These are phyloP conservation scores for Zangia roseola DNA, from an alignment of 768 basidiomycete species.

Conservation along the genomic window DNA sequence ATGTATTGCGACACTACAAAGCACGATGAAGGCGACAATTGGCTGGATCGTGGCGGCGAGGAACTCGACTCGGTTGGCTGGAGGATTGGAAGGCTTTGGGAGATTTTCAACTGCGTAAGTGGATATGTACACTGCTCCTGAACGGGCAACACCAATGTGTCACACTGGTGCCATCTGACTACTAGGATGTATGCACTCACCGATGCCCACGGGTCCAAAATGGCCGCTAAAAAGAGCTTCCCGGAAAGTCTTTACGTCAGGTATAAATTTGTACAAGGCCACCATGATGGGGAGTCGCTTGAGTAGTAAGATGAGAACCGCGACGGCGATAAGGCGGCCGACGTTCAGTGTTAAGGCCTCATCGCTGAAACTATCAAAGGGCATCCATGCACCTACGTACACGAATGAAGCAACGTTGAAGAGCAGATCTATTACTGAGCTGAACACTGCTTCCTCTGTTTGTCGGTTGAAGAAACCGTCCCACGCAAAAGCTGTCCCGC, in stretches of 20 bases:
- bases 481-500: slow-evolving; percentile 96
- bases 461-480: slow-evolving; percentile 92
- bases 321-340: slow-evolving; percentile 83
- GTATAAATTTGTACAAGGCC: slow-evolving; percentile 86
- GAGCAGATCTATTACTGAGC: slow-evolving; percentile 91
- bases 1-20: slow-evolving; percentile 84
- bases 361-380: slow-evolving; percentile 78
- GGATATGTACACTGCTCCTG: slow-evolving; percentile 90
- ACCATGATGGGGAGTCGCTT: slow-evolving; percentile 84
- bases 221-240: slow-evolving; percentile 96
- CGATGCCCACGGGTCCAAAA: slow-evolving; percentile 87
- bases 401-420: slow-evolving; percentile 97
- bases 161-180: background rate
- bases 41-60: slow-evolving; percentile 83
- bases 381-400: slow-evolving; percentile 97
- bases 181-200: slow-evolving; percentile 32
- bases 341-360: slow-evolving; percentile 64
- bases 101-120: slow-evolving; percentile 72
- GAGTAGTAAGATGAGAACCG: slow-evolving; percentile 77
- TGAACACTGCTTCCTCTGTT: slow-evolving; percentile 94
- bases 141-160: background rate
- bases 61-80: slow-evolving; percentile 57
- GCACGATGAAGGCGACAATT: slow-evolving; percentile 92
- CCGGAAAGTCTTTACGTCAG: slow-evolving; percentile 90
- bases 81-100: slow-evolving; percentile 42